Base-by-base conservation (phyloP, 1,284 basidiomycete species). In the Stygiomarasmius scandens region DNA sequence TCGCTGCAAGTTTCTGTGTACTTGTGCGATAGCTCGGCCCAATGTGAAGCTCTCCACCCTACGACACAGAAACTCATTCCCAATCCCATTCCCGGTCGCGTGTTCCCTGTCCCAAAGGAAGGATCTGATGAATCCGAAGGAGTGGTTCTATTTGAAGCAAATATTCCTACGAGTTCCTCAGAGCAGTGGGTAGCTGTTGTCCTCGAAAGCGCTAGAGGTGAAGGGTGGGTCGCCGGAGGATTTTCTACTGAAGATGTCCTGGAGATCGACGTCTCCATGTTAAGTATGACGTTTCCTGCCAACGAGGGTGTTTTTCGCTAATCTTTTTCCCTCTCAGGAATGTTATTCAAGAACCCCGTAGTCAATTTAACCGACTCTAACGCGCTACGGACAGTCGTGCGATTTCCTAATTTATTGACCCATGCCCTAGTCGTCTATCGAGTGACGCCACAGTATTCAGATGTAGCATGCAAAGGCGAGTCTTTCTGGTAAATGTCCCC, bases 51-150 rank as follows among this genome's bases (percentile, higher is more conserved):
- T 3, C 66, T 86, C 12, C 60, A 57, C 23, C 84, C 87, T 2
- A 64, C 65, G 9, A 71, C 71, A 2, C 71, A 89, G 32, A 84
- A 79, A 65, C 77, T 89, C 10, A 73, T 92, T 2, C 90, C 90
- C 1, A 79, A 79, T 62, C 85, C 87, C 22, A 64, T 75, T 6
- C 72, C 75, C 9, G 81, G 76, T 2, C 70, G 69, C 41, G 69
- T 74, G 9, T 92, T 91, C 63, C 90, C 89, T 3, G 71, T 81
- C 0, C 85, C 88, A 8, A 70, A 80, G 19, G 85, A 87, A 69
- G 90, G 90, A 0, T 68, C 80, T 0, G 86, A 90, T 56, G 89
- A 92, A 67, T 87, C 86, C 11, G 89, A 91, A 55, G 89, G 88
- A 0, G 74, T 87, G 0, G 85, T 87, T 2, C 71, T 85, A 19